Percentiles rank a stretch among this genome's conserved stretches.
Evolutionary conservation across 148 eudicot species (phyloP).

Genomic region (Nepenthes mirabilis): DNA sequence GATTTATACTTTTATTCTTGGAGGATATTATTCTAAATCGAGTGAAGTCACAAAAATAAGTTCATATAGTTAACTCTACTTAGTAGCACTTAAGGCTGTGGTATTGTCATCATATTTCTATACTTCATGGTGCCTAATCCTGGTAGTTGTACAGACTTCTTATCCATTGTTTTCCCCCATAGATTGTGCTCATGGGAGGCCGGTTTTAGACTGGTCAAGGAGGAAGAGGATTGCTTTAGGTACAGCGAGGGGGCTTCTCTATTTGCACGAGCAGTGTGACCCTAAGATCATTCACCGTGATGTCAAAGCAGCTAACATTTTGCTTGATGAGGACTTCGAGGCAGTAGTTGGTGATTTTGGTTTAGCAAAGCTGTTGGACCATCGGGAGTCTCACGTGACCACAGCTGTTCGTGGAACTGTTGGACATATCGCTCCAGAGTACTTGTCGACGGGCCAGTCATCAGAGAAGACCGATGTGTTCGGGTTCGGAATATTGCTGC

Average conservation of each 20-base stretch:
- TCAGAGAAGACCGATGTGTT: constrained; percentile 95
- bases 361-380: constrained; percentile 83
- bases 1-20: too few relatives aligned
- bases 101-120: too few relatives aligned
- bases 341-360: constrained; percentile 97
- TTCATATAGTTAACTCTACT: too few relatives aligned
- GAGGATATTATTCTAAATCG: too few relatives aligned
- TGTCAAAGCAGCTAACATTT: constrained; percentile 90
- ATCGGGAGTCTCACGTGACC: constrained; percentile 77
- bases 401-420: constrained; percentile 93
- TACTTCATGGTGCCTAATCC: too few relatives aligned
- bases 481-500: constrained; percentile 85
- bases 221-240: constrained; percentile 80
- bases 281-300: constrained; percentile 92
- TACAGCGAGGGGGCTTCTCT: constrained; percentile 77
- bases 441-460: constrained; percentile 79
- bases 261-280: constrained; percentile 88
- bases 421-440: constrained; percentile 96
- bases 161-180: constrained; percentile 7
- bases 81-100: too few relatives aligned
- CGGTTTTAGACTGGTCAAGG: constrained; percentile 78
- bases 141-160: neutral
- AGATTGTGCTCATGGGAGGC: constrained; percentile 58
- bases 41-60: too few relatives aligned
- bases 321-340: constrained; percentile 86